A percentile compares a stretch with the other conserved stretches of the same genome.
phyloP scores from a whole-genome alignment of 495 filamentous ascomycete species.

The Penicillium pancosmium region DNA sequence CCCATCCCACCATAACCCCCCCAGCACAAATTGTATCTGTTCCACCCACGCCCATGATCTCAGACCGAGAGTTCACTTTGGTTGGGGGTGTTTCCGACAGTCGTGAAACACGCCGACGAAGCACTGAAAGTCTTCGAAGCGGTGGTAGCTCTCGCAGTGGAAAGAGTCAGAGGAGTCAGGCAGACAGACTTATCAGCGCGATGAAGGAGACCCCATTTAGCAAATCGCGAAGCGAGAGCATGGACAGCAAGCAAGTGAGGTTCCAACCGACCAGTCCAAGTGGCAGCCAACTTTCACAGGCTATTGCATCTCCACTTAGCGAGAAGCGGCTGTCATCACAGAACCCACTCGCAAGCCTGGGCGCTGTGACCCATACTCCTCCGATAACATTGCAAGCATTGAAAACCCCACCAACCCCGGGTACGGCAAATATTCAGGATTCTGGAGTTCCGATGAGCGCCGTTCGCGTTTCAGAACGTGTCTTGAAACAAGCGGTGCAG shows the following conservation, averaged over 20 bases:
- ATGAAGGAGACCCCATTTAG: conserved; percentile 64
- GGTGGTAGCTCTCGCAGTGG: conserved; percentile 54
- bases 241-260: conserved; percentile 9
- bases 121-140: conserved; percentile 56
- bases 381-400: conserved; percentile 22
- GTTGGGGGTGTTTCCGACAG: conserved; percentile 20
- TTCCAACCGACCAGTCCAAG: conserved; percentile 16
- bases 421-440: conserved; percentile 42
- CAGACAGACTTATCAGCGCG: conserved; percentile 74
- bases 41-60: conserved; percentile 21
- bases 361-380: conserved; percentile 27
- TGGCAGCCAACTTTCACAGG: conserved; percentile 21
- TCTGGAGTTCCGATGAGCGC: conserved; percentile 45
- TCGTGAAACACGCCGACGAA: conserved; percentile 30
- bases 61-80: conserved; percentile 39
- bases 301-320: conserved; percentile 11
- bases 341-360: conserved; percentile 26
- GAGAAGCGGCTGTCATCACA: conserved; percentile 18
- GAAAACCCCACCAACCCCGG: conserved; percentile 29
- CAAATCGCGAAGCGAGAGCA: conserved; percentile 33
- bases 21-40: conserved; percentile 5
- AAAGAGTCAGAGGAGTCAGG: conserved; percentile 71
- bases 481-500: conserved; percentile 18
- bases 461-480: conserved; percentile 43
- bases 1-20: conserved; percentile 4